Conservation (phyloP, 2,329 filamentous ascomycete genomes). For the Aspergillus terreus region DNA sequence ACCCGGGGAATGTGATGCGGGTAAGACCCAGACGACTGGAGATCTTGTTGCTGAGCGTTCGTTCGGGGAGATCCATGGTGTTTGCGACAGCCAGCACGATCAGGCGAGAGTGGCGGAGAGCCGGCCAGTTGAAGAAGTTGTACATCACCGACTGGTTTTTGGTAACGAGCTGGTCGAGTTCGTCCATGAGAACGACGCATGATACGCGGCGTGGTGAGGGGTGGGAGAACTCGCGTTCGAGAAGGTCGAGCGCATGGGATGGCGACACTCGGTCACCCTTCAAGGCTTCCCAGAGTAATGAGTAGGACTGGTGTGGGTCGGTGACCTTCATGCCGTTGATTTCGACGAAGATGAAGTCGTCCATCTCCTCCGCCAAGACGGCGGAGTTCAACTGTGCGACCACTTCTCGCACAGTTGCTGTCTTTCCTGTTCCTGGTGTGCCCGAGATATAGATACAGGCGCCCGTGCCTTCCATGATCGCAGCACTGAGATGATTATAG, state of each 20-base stretch:
- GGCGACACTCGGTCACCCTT: constrained; percentile 91
- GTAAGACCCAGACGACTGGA: constrained; percentile 86
- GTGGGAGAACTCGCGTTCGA: constrained; percentile 89
- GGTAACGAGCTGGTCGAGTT: constrained; percentile 94
- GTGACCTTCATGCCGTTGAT: constrained; percentile 99
- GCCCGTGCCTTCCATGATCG: constrained; percentile 88
- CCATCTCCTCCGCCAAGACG: constrained; percentile 83
- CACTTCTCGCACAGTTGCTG: constrained; percentile 93
- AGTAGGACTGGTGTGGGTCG: constrained; percentile 94
- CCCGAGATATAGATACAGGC: constrained; percentile 99
- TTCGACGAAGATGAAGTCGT: constrained; percentile 98
- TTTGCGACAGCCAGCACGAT: constrained; percentile 98
- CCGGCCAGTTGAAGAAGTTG: constrained; percentile 99
- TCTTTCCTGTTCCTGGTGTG: constrained; percentile 97
- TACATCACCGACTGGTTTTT: constrained; percentile 99
- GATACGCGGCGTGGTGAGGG: constrained; percentile 88
- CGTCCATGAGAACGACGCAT: constrained; percentile 97
- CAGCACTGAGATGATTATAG: constrained; percentile 88
- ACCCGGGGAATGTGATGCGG: constrained; percentile 93
- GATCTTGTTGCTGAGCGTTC: constrained; percentile 97
- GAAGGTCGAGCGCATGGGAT: constrained; percentile 81
- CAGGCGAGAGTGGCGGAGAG: constrained; percentile 80
- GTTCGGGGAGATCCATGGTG: constrained; percentile 96
- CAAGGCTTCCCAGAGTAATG: constrained; percentile 90
- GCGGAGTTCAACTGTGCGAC: constrained; percentile 84